phyloP scores from a whole-genome alignment of 2,329 filamentous ascomycete genomes.

The Botrytis byssoidea region DNA sequence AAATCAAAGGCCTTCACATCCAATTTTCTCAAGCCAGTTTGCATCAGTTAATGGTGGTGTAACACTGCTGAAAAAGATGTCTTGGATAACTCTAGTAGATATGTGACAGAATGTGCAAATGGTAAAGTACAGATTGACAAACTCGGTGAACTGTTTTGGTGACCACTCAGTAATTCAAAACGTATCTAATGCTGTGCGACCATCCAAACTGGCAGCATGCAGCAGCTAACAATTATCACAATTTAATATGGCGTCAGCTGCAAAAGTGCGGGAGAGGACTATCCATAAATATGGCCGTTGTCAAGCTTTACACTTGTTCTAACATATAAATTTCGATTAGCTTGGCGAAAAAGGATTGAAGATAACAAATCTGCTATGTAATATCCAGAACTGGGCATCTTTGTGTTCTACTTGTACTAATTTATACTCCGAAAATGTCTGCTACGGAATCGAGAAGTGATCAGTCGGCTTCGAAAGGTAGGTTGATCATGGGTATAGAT shows the following conservation, averaged over 20 bases:
- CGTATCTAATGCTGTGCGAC: neutral
- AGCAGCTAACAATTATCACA: neutral
- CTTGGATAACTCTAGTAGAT: neutral
- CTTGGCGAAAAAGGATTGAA: neutral
- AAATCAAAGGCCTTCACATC: neutral
- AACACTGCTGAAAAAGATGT: neutral
- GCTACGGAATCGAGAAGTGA: neutral
- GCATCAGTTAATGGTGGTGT: neutral
- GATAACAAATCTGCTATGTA: neutral
- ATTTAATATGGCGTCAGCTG: neutral
- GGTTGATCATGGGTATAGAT: constrained; percentile 6
- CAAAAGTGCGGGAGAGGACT: neutral
- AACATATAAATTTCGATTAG: neutral
- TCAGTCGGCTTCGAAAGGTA: neutral
- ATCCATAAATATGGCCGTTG: neutral
- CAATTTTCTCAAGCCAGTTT: neutral
- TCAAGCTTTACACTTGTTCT: neutral
- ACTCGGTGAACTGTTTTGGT: neutral
- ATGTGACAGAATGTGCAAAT: neutral
- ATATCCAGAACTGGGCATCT: neutral
- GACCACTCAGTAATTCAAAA: neutral
- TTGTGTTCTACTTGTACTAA: neutral
- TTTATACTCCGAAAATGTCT: neutral
- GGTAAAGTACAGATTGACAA: neutral
- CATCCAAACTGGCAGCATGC: neutral